A percentile compares a stretch with the other conserved stretches of the same genome.
These are phyloP conservation scores for Chrysosporium queenslandicum DNA, from an alignment of 2,329 filamentous ascomycete species.

Conservation along the genomic window DNA sequence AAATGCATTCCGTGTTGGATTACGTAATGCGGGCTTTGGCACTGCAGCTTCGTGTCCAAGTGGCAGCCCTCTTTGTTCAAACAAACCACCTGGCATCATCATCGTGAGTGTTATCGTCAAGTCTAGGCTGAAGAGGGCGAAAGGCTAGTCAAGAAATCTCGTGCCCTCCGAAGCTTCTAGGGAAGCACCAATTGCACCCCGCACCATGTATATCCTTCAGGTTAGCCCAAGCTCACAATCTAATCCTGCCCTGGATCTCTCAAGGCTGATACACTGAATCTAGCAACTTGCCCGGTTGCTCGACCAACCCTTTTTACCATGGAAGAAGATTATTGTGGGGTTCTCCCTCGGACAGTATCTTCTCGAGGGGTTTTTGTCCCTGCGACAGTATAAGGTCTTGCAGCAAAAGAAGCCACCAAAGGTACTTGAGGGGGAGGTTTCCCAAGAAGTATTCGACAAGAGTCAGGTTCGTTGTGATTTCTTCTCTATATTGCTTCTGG, in stretches of 20 bases:
- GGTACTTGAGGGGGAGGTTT: slow-evolving; percentile 78
- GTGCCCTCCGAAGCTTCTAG: not conserved
- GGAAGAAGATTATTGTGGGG: slow-evolving; percentile 91
- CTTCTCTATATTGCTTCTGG: not conserved
- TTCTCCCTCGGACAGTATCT: slow-evolving; percentile 88
- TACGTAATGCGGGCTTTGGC: not conserved
- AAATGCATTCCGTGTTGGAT: not conserved
- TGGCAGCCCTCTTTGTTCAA: not conserved
- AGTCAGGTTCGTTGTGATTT: slow-evolving; percentile 51
- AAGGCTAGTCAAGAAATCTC: not conserved
- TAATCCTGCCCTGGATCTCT: slow-evolving; percentile 9
- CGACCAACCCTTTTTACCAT: slow-evolving; percentile 87
- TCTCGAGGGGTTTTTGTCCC: slow-evolving; percentile 78
- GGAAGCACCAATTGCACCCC: slow-evolving; percentile 6
- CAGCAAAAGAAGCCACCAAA: slow-evolving; percentile 70
- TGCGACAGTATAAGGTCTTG: slow-evolving; percentile 82
- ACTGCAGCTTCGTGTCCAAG: not conserved
- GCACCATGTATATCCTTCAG: slow-evolving; percentile 32
- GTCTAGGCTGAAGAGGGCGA: not conserved
- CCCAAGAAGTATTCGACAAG: slow-evolving; percentile 85
- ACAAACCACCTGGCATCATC: slow-evolving; percentile 13
- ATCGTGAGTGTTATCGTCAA: not conserved
- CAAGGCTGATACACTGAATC: not conserved
- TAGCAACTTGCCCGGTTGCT: slow-evolving; percentile 69
- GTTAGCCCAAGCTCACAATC: slow-evolving; percentile 19